Conservation (phyloP, 306 rosid species). For the Sicyos edulis region DNA sequence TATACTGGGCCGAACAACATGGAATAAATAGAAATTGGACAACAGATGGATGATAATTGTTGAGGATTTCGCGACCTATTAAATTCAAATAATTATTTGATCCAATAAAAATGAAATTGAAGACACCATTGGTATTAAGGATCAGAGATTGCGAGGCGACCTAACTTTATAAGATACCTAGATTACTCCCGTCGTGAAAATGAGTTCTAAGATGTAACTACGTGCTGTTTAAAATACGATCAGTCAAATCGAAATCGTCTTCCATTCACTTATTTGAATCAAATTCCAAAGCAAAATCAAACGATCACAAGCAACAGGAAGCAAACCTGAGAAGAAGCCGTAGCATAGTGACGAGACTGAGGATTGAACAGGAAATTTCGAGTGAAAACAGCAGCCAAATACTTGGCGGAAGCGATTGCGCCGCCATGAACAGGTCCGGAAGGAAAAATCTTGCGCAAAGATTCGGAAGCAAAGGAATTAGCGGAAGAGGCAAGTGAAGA, state of each 20-base stretch:
- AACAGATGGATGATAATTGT: no score
- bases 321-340: constrained; percentile 52
- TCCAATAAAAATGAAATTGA: no score
- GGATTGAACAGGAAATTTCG: constrained; percentile 57
- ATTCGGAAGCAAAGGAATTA: constrained; percentile 18
- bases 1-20: no score
- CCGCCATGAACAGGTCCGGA: constrained; percentile 19
- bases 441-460: constrained; percentile 22
- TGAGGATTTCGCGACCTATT: no score
- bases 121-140: no score
- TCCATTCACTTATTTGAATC: background rate
- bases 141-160: no score
- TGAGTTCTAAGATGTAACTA: no score
- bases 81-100: no score
- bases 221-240: no score
- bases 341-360: constrained; percentile 41
- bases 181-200: no score
- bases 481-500: constrained; percentile 7
- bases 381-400: constrained; percentile 39
- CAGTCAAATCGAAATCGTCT: background rate
- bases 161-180: no score
- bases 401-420: constrained; percentile 43
- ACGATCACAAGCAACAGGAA: background rate
- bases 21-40: no score
- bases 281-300: background rate